Evolutionary conservation across 164 flowering plant species (phyloP), one percentile per base, ranked within the genome.

Genomic region (Sedum album): DNA sequence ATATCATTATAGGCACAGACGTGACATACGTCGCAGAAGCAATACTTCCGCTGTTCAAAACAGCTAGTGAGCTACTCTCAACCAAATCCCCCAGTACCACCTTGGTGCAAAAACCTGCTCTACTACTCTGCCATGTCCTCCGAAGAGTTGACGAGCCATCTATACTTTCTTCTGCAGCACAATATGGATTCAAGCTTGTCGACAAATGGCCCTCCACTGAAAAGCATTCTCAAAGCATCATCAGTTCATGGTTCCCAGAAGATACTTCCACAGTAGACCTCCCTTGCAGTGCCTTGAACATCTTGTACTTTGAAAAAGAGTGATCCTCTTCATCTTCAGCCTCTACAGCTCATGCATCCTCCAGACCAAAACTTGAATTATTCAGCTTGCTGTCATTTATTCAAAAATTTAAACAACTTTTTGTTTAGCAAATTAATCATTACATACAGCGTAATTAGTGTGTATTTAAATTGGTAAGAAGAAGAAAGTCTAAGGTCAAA

Each of bases 121-220:
- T 94, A 14, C 81, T 94, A 70, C 81, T 94, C 10, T 94, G 98
- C 77, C 97, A 94, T 70, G 73, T 91, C 57, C 39, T 88, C 3
- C 88, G 98, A 26, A 76, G 88, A 73, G 97, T 89, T 51, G 94
- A 91, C 70, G 98, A 93, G 76, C 76, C 85, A n/a, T 88, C 86
- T 18, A 81, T 94, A n/a, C 83, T 94, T 48, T 79, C 83, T 33
- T 80, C 93, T 46, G 96, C 97, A 30, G 74, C 83, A 26, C 57
- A 73, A 30, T 84, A 69, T 75, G 97, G 97, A 23, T 94, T 91
- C 68, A 75, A 26, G 76, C 82, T 88, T 26, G 82, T 83, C 5
- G 97, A 89, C 69, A 77, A 74, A 39, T 91, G 98, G 98, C 75
- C 88, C 11, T 42, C 66, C 4, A 70, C 46, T 1, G n/a, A n/a